Evolutionary conservation across 306 rosid genomes (phyloP).

Genomic region (Morella rubra): DNA sequence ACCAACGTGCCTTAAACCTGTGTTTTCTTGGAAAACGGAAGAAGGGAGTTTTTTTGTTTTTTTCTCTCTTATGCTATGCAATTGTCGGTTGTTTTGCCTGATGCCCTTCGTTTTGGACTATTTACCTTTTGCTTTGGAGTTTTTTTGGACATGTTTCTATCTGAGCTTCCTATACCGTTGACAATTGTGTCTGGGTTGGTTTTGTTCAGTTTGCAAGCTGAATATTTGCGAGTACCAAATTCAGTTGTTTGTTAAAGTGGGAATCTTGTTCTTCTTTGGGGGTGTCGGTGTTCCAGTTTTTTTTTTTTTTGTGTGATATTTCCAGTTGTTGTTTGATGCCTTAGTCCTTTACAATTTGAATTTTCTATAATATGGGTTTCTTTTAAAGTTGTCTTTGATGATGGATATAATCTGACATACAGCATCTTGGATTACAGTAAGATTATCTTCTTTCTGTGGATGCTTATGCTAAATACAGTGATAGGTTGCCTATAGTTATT

Average conservation of each 20-base stretch:
- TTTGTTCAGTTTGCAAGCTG: neutral
- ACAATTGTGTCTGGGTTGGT: neutral
- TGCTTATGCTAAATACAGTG: neutral
- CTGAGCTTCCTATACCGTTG: neutral
- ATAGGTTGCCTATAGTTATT: neutral
- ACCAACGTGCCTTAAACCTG: no score
- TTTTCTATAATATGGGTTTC: neutral
- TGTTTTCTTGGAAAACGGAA: neutral
- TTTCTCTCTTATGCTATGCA: neutral
- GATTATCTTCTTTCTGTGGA: constrained; percentile 6
- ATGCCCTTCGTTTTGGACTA: neutral
- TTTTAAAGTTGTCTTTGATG: neutral
- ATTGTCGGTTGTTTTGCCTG: neutral
- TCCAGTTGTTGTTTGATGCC: neutral
- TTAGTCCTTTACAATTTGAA: neutral
- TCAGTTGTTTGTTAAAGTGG: neutral
- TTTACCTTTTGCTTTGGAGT: neutral
- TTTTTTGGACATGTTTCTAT: neutral
- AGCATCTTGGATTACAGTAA: constrained; percentile 18
- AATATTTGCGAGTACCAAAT: neutral
- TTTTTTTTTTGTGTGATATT: no score
- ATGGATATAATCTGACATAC: constrained; percentile 1
- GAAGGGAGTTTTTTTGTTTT: neutral
- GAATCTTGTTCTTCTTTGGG: neutral
- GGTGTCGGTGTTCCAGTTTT: neutral